Evolutionary conservation across 2,329 filamentous ascomycete species (phyloP).

Genomic region (Pseudocercospora cruenta): DNA sequence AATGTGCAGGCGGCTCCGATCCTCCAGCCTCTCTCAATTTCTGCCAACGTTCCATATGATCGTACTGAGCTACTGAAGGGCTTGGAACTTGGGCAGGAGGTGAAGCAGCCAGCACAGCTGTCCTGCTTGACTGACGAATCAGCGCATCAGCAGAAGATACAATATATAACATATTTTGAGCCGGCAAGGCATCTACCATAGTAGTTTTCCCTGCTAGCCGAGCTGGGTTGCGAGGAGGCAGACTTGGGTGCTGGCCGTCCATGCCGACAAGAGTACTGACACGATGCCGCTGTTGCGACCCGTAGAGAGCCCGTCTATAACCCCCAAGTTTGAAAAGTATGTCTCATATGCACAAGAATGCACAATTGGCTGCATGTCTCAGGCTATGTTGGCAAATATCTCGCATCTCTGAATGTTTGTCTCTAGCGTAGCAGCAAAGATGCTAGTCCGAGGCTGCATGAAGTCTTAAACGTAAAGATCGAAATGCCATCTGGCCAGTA

Average conservation of each 20-base stretch:
- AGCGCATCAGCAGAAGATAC: neutral
- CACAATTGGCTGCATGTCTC: neutral
- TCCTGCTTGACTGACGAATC: neutral
- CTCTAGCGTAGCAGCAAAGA: neutral
- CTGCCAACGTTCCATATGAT: neutral
- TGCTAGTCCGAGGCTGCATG: neutral
- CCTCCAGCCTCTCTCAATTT: neutral
- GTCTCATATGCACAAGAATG: neutral
- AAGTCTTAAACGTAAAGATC: neutral
- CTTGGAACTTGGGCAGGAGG: neutral
- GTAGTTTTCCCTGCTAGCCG: neutral
- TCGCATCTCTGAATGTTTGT: neutral
- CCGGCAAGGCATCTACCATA: neutral
- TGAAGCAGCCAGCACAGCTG: neutral
- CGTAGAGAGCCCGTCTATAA: neutral
- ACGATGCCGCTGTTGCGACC: neutral
- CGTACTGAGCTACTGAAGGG: neutral
- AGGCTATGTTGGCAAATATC: neutral
- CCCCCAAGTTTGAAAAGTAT: neutral
- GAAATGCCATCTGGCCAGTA: neutral
- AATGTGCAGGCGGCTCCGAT: neutral
- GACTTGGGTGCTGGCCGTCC: neutral
- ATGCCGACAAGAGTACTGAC: neutral
- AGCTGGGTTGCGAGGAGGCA: neutral
- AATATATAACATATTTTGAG: neutral